Evolutionary conservation across 208 protist species (phyloP).

Genomic region (Wallacemonas rigidus): DNA sequence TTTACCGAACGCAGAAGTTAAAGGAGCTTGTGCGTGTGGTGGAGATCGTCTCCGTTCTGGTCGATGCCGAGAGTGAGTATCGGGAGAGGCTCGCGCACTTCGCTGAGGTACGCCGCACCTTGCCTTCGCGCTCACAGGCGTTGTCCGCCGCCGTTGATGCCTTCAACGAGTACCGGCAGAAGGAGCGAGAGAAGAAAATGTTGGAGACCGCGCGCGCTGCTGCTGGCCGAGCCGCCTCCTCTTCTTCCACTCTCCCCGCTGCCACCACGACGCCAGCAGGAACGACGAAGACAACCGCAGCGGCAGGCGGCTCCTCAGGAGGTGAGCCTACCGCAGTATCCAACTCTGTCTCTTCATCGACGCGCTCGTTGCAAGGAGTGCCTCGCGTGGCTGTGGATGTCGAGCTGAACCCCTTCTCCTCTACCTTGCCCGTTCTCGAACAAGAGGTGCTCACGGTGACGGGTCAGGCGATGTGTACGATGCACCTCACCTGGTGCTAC

Average conservation of each 20-base stretch:
- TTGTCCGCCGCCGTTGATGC: constrained; percentile 6
- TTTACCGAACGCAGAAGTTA: constrained; percentile 31
- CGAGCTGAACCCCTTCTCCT: constrained; percentile 48
- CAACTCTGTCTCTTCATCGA: neutral
- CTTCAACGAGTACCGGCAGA: neutral
- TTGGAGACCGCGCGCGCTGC: neutral
- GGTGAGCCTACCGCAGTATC: constrained; percentile 12
- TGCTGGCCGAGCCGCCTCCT: neutral
- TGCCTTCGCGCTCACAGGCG: neutral
- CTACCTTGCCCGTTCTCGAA: constrained; percentile 27
- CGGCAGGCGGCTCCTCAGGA: neutral
- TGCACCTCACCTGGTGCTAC: constrained; percentile 47
- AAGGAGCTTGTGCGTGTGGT: constrained; percentile 43
- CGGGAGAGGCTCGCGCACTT: constrained; percentile 27
- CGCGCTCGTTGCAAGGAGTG: neutral
- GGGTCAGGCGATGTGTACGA: constrained; percentile 27
- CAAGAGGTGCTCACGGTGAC: constrained; percentile 23
- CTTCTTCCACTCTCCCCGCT: neutral
- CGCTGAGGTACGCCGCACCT: neutral
- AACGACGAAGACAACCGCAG: neutral
- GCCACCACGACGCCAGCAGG: constrained; percentile 1
- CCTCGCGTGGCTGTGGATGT: constrained; percentile 12
- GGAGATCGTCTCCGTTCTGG: constrained; percentile 35
- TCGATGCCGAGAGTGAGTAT: constrained; percentile 34
- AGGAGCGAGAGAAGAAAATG: constrained; percentile 9